Evolutionary conservation across 2,329 filamentous ascomycete species (phyloP).

Genomic region (Pseudogymnoascus sp.): DNA sequence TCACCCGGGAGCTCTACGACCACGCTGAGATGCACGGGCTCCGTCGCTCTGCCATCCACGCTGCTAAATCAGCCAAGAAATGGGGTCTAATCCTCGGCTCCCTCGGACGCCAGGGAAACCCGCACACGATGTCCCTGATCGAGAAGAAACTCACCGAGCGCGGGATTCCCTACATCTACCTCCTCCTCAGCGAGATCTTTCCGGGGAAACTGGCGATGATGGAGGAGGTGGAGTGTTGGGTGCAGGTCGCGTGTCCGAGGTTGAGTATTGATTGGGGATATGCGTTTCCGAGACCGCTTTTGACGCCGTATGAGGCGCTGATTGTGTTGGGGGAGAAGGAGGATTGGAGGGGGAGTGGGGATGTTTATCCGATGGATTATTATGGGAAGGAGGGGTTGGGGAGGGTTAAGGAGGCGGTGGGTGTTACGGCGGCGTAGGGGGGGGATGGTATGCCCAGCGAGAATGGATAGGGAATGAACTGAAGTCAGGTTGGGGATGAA

Average conservation of each 20-base stretch:
- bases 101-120: slow-evolving; percentile 88
- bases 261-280: slow-evolving; percentile 99
- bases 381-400: slow-evolving; percentile 89
- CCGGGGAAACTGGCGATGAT: slow-evolving; percentile 92
- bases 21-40: slow-evolving; percentile 84
- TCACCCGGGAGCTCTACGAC: slow-evolving; percentile 86
- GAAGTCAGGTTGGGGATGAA: neutral
- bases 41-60: slow-evolving; percentile 65
- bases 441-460: neutral
- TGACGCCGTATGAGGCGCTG: slow-evolving; percentile 93
- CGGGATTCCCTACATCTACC: slow-evolving; percentile 72
- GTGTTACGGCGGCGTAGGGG: neutral
- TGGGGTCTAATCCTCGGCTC: slow-evolving; percentile 95
- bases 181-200: slow-evolving; percentile 91
- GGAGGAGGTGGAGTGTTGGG: slow-evolving; percentile 92
- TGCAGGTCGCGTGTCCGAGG: slow-evolving; percentile 94
- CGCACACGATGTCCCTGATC: slow-evolving; percentile 80
- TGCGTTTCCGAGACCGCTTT: slow-evolving; percentile 76
- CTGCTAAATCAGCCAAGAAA: slow-evolving; percentile 68
- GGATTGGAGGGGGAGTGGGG: slow-evolving; percentile 56
- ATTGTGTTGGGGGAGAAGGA: slow-evolving; percentile 75
- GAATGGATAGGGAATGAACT: neutral
- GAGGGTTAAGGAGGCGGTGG: slow-evolving; percentile 31
- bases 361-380: slow-evolving; percentile 95
- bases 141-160: slow-evolving; percentile 63